Evolutionary conservation across 345 rosid genomes (phyloP).

Genomic region (Melaleuca quinquenervia): DNA sequence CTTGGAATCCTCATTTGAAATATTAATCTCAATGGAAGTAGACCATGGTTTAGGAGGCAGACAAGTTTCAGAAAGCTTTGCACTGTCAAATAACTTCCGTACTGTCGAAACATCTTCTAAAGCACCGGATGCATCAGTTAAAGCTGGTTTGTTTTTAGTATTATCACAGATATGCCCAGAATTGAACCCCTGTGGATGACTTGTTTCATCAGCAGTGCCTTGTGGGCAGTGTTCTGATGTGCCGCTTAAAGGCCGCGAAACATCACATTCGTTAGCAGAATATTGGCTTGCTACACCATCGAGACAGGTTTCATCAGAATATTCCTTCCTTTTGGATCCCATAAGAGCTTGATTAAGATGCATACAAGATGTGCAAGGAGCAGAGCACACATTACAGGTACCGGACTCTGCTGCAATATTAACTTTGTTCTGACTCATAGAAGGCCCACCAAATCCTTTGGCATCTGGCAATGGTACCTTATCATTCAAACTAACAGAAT

Average conservation of each 20-base stretch:
- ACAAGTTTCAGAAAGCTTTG: slow-evolving; percentile 14
- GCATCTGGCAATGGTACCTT: slow-evolving; percentile 25
- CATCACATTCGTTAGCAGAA: slow-evolving; percentile 45
- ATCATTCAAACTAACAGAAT: slow-evolving; percentile 1
- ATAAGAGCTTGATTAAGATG: slow-evolving; percentile 36
- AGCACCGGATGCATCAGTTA: slow-evolving; percentile 10
- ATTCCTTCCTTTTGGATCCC: slow-evolving; percentile 48
- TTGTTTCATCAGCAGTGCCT: slow-evolving; percentile 46
- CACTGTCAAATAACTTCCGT: slow-evolving; percentile 17
- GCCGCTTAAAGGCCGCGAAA: slow-evolving; percentile 10
- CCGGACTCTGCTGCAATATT: slow-evolving; percentile 48
- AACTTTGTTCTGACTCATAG: slow-evolving; percentile 36
- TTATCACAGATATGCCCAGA: slow-evolving; percentile 14
- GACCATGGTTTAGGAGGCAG: slow-evolving; percentile 18
- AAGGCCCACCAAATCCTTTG: slow-evolving; percentile 21
- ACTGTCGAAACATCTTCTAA: slow-evolving; percentile 22
- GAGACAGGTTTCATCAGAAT: slow-evolving; percentile 54
- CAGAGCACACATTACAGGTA: slow-evolving; percentile 66
- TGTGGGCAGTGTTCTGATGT: slow-evolving; percentile 20
- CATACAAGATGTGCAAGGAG: slow-evolving; percentile 85
- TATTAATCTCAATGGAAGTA: slow-evolving; percentile 22
- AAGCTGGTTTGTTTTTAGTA: neutral
- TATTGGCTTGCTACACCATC: slow-evolving; percentile 40
- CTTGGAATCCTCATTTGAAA: slow-evolving; percentile 18
- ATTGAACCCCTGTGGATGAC: slow-evolving; percentile 23